phyloP scores from a whole-genome alignment of 176 grass and related monocot species.

The Eleusine coracana region DNA sequence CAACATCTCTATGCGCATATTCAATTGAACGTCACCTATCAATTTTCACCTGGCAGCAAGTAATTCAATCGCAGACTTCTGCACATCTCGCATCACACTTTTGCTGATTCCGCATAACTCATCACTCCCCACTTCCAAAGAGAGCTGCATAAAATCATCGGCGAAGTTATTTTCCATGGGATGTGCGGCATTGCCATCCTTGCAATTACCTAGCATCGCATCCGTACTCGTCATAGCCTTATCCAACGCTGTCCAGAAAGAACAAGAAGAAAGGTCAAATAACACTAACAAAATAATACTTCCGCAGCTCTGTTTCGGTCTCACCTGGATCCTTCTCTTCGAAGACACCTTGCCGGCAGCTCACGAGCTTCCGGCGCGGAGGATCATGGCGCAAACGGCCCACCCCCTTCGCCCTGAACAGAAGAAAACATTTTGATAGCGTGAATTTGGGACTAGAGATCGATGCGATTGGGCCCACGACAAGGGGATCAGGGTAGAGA shows the following conservation, averaged over 20 bases:
- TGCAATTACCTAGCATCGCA: neutral
- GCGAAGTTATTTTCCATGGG: neutral
- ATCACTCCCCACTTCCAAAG: conserved; percentile 34
- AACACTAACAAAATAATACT: neutral
- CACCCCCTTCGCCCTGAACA: conserved; percentile 10
- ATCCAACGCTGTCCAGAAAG: conserved; percentile 10
- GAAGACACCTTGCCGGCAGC: conserved; percentile 11
- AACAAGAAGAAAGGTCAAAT: neutral
- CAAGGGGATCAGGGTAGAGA: neutral
- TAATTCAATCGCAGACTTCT: conserved; percentile 70
- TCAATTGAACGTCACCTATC: neutral
- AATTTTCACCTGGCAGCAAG: conserved; percentile 64
- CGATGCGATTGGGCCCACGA: neutral
- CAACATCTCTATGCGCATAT: conserved; percentile 17
- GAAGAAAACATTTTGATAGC: neutral
- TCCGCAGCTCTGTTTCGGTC: neutral
- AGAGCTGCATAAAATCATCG: conserved; percentile 27
- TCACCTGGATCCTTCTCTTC: conserved; percentile 24
- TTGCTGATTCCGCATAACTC: conserved; percentile 48
- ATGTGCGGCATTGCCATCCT: neutral
- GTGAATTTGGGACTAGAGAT: neutral
- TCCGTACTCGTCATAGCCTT: neutral
- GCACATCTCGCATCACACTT: conserved; percentile 50
- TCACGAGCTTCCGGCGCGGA: conserved; percentile 7
- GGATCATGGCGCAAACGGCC: conserved; percentile 1